Evolutionary conservation across 805 yeast genomes (phyloP), one percentile per base, ranked within the genome.

Genomic region (Pichia cabralensis): DNA sequence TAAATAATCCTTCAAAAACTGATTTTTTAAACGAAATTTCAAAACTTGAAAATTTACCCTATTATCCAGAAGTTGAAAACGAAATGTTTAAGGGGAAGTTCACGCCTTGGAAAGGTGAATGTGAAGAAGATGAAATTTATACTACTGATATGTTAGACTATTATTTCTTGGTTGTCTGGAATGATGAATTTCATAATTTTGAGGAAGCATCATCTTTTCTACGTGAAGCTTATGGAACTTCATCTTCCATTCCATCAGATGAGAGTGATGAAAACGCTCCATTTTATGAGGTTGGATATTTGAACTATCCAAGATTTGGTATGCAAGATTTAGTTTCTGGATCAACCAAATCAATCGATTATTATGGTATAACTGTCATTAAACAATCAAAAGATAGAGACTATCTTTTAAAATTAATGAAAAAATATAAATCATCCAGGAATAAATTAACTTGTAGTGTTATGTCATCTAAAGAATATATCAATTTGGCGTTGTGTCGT

Each of bases 111-210:
- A 9, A 12, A 9, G 26, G 20, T 31, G 36, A 11, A 38, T 1
- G 10, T 20, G 3, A 10, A 11, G 31, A 29, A 10, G n/a, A 36
- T 22, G 24, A 16, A 14, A 22, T 12, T 14, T n/a, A 19, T 15
- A 16, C 19, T 8, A 30, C 26, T 28, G 28, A 36, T 25, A 28
- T 31, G 10, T 11, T 34, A 1, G 43, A 43, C 7, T 40, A 60
- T 11, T 76, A 69, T 59, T 56, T 62, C 27, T 60, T 80, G 22
- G 49, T 77, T 16, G 60, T 80, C n/a, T 82, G 88, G 80, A 82
- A 82, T 52, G 94, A 82, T 49, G 92, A 82, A 47, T 65, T 63
- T 43, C 92, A 82, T 47, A 70, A 73, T 45, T 71, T 67, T 43
- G 60, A 65, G 2, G 34, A 42, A 10, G 53, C 60, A 5, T 33